A percentile compares a stretch with the other conserved stretches of the same genome.
Evolutionary conservation across 352 stramenopile genomes (phyloP).

Genomic region (Aphanomyces astaci): DNA sequence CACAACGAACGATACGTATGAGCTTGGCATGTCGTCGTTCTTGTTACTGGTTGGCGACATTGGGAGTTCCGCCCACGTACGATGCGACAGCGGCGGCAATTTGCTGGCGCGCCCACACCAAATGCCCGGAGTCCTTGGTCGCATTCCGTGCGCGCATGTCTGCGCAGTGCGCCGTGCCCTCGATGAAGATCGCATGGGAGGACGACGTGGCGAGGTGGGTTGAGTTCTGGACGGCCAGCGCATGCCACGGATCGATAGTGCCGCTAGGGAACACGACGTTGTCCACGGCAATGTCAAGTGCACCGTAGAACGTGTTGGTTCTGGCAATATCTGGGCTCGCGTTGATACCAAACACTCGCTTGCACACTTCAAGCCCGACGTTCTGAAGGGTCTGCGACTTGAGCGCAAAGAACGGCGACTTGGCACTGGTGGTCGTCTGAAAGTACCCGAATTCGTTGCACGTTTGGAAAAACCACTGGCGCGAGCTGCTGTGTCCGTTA

Average conservation of each 20-base stretch:
- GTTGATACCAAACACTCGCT: constrained; percentile 69
- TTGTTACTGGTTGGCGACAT: background rate
- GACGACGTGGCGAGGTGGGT: constrained; percentile 49
- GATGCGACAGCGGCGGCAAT: constrained; percentile 31
- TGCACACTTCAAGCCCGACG: constrained; percentile 66
- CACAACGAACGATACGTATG: too few species aligned
- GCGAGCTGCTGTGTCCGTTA: constrained; percentile 55
- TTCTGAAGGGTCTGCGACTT: constrained; percentile 64
- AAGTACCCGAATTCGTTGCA: constrained; percentile 89
- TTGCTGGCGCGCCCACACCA: constrained; percentile 62
- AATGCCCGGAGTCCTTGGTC: constrained; percentile 33
- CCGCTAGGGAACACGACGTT: constrained; percentile 73
- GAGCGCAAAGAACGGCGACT: constrained; percentile 59
- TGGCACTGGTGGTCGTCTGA: constrained; percentile 52
- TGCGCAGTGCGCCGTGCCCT: constrained; percentile 72
- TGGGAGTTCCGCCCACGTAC: background rate
- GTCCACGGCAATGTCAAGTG: constrained; percentile 66
- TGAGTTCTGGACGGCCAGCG: constrained; percentile 62
- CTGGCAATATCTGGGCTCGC: constrained; percentile 42
- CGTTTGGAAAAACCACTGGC: constrained; percentile 83
- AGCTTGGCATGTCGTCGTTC: too few species aligned
- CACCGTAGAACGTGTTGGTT: constrained; percentile 72
- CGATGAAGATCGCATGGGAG: constrained; percentile 58
- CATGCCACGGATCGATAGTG: constrained; percentile 81
- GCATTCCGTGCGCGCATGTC: constrained; percentile 74